A percentile compares a stretch with the other conserved stretches of the same genome.
These are phyloP conservation scores for Leishmania guyanensis DNA, from an alignment of 208 protist genomes.

Conservation along the genomic window DNA sequence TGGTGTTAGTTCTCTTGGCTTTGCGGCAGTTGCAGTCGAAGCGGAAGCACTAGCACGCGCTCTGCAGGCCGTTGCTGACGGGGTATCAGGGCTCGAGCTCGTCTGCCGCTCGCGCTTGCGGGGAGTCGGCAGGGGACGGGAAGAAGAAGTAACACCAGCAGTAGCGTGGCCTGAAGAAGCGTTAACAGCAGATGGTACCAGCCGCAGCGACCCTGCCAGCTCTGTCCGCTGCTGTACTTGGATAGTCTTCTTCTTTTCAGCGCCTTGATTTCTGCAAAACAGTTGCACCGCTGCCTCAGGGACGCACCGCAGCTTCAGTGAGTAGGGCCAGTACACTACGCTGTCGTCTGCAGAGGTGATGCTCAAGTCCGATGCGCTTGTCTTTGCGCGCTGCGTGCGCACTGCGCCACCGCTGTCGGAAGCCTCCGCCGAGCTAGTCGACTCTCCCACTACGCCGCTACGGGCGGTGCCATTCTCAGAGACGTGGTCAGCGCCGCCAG, in stretches of 20 bases:
- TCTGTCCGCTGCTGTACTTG: not conserved
- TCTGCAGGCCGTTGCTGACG: not conserved
- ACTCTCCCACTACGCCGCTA: not conserved
- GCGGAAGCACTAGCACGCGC: not conserved
- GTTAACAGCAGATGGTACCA: not conserved
- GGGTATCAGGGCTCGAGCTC: not conserved
- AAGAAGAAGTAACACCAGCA: not conserved
- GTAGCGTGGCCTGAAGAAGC: not conserved
- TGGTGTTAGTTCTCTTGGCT: not conserved
- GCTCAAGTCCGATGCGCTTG: not conserved
- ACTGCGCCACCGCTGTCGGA: not conserved
- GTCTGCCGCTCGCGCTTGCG: not conserved
- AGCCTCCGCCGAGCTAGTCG: not conserved
- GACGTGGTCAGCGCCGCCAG: not conserved
- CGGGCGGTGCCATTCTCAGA: not conserved
- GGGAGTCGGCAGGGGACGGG: not conserved
- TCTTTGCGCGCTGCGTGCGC: not conserved
- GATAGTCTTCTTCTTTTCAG: not conserved
- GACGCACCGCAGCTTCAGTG: conserved; percentile 47
- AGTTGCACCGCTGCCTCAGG: conserved; percentile 32
- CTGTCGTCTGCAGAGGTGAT: not conserved
- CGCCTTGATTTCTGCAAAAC: too few relatives aligned
- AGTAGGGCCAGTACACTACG: conserved; percentile 57
- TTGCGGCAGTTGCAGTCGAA: not conserved
- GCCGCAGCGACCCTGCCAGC: not conserved